Evolutionary conservation across 768 basidiomycete species (phyloP), one percentile per base, ranked within the genome.

Genomic region (Sarcodon sp.): DNA sequence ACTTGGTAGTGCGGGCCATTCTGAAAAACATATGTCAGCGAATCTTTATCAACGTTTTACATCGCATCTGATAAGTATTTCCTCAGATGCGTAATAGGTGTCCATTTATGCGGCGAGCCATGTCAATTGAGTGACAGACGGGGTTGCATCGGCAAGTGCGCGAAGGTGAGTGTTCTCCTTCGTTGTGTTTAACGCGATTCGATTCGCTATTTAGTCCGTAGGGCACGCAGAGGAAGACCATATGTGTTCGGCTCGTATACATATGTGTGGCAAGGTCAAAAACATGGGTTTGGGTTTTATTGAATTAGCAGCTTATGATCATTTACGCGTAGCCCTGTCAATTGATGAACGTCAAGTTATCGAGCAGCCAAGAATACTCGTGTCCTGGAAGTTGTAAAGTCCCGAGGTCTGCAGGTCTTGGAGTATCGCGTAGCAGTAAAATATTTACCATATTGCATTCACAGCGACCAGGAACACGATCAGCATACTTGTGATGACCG

Each of bases 261-360:
- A 82, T 50, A 69, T 68, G 35, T 82, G 80, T 47, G 79, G 77
- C 18, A 59, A 70, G 68, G 80, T 71, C 50, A 49, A 60, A 27
- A 44, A 44, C 38, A 27, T 51, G 45, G 27, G 12, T 41, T 35
- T 37, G 21, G 32, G 32, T 34, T 34, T 35, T 32, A 36, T 21
- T n/a, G 6, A 50, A 48, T 31, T 9, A 7, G 43, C 44, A 32
- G 3, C 15, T 51, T 12, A 27, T 27, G 15, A 21, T 18, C 32
- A 21, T 6, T 39, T 4, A 10, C 37, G 11, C 3, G n/a, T 48
- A 77, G 76, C 65, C 67, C 2, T 76, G 77, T 45, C 62, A 57
- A 46, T 51, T 75, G 15, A 62, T 56, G 8, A 49, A 59, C 11
- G 46, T 72, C 2, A 54, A 33, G 43, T 35, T 65, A 0, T 49